phyloP scores from a whole-genome alignment of 805 yeast species.

The Spathaspora gorwiae region DNA sequence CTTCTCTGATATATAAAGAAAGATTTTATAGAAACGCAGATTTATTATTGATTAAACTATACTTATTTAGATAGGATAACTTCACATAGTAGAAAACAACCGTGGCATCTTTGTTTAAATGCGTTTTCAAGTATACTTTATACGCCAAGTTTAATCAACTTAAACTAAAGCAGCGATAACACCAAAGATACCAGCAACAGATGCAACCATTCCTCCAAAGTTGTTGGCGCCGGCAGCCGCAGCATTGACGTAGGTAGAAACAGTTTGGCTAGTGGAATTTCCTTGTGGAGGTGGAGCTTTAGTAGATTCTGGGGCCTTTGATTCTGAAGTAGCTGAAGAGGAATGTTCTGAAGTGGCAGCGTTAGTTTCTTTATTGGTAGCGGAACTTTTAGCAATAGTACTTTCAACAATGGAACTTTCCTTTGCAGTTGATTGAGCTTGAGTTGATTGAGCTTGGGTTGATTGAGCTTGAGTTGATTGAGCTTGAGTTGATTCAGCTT shows the following conservation, averaged over 20 bases:
- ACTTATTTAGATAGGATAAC: too few species aligned
- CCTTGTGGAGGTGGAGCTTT: background rate
- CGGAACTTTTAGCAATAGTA: slow-evolving; percentile 82
- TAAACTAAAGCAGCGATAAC: slow-evolving; percentile 6
- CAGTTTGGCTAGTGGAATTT: background rate
- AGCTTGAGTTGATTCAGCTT: background rate
- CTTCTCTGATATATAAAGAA: too few species aligned
- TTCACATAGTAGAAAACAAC: too few species aligned
- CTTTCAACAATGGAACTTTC: slow-evolving; percentile 71
- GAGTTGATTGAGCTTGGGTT: background rate
- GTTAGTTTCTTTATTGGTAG: background rate
- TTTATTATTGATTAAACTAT: too few species aligned
- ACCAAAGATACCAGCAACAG: slow-evolving; percentile 6
- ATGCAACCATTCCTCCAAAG: background rate
- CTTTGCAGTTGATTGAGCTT: background rate
- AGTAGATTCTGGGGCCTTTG: background rate
- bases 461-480: background rate
- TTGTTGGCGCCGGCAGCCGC: slow-evolving; percentile 2
- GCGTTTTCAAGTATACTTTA: too few species aligned
- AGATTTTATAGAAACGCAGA: too few species aligned
- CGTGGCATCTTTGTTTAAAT: too few species aligned
- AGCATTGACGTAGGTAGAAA: slow-evolving; percentile 1
- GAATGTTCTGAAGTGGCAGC: background rate
- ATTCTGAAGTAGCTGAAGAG: background rate
- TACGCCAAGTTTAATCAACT: background rate